phyloP scores from a whole-genome alignment of 2,329 filamentous ascomycete species.

The Colletotrichum aenigma region DNA sequence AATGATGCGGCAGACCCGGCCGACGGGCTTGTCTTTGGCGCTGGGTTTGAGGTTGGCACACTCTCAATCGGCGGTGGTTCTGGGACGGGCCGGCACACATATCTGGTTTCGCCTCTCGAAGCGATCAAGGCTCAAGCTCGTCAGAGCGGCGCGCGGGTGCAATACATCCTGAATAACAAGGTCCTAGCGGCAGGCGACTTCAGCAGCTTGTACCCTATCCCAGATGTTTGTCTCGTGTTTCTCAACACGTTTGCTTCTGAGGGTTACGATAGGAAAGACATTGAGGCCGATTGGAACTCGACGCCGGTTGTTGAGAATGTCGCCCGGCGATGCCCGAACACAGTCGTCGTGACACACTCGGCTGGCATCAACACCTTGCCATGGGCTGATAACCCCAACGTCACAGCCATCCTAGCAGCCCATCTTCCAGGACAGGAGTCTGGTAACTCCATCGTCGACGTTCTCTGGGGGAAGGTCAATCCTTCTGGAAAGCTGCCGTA shows the following conservation, averaged over 20 bases:
- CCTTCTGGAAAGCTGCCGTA: constrained; percentile 55
- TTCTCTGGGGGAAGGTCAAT: constrained; percentile 66
- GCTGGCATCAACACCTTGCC: constrained; percentile 60
- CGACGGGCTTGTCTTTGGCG: constrained; percentile 22
- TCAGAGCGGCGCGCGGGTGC: constrained; percentile 55
- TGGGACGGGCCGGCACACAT: constrained; percentile 65
- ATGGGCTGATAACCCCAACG: constrained; percentile 66
- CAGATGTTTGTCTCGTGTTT: constrained; percentile 71
- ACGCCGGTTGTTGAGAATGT: constrained; percentile 61
- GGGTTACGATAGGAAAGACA: constrained; percentile 60
- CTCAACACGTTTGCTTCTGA: constrained; percentile 72
- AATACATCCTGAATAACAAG: constrained; percentile 48
- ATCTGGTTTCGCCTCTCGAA: constrained; percentile 68
- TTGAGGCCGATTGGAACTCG: constrained; percentile 68
- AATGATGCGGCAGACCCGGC: constrained; percentile 62
- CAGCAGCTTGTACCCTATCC: constrained; percentile 50
- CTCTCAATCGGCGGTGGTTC: constrained; percentile 73
- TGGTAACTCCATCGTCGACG: constrained; percentile 75
- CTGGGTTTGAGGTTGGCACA: constrained; percentile 64
- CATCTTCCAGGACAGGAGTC: constrained; percentile 77
- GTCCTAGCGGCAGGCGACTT: constrained; percentile 54
- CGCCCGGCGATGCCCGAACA: constrained; percentile 54
- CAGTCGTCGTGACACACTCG: constrained; percentile 67
- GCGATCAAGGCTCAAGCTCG: constrained; percentile 66
- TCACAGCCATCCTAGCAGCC: constrained; percentile 79